These are phyloP conservation scores for Cyberlindnera mississippiensis DNA, from an alignment of 805 yeast species.

Conservation along the genomic window DNA sequence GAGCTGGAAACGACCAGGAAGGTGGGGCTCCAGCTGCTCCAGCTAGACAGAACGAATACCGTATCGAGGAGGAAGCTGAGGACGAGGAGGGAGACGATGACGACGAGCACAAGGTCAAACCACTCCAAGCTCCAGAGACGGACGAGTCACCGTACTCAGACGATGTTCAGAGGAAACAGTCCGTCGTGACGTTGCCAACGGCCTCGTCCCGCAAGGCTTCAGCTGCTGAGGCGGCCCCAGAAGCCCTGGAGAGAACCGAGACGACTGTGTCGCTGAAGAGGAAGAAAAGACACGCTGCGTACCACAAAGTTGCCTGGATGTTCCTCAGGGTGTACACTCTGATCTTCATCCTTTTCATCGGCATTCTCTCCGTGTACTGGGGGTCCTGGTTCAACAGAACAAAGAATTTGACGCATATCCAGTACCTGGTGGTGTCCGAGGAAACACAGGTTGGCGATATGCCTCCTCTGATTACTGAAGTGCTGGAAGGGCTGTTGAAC, in stretches of 20 bases:
- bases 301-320: constrained; percentile 14
- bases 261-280: constrained; percentile 15
- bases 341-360: constrained; percentile 23
- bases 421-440: constrained; percentile 22
- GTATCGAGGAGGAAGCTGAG: constrained; percentile 1
- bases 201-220: neutral
- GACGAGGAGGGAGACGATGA: constrained; percentile 5
- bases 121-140: neutral
- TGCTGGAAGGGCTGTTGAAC: constrained; percentile 4
- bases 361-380: constrained; percentile 30
- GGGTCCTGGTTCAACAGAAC: constrained; percentile 26
- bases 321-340: constrained; percentile 17
- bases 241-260: constrained; percentile 4
- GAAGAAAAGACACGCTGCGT: constrained; percentile 10
- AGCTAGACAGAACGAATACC: neutral
- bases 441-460: constrained; percentile 13
- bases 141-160: constrained; percentile 1
- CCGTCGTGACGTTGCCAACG: neutral
- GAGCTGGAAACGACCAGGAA: too few relatives aligned
- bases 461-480: constrained; percentile 13
- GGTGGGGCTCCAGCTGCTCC: neutral
- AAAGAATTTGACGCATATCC: constrained; percentile 12
- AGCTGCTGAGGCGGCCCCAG: constrained; percentile 4
- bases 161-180: neutral
- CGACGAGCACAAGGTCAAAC: neutral